These are phyloP conservation scores for Ceratocystis destructans DNA, from an alignment of 2,329 filamentous ascomycete genomes.

Conservation along the genomic window DNA sequence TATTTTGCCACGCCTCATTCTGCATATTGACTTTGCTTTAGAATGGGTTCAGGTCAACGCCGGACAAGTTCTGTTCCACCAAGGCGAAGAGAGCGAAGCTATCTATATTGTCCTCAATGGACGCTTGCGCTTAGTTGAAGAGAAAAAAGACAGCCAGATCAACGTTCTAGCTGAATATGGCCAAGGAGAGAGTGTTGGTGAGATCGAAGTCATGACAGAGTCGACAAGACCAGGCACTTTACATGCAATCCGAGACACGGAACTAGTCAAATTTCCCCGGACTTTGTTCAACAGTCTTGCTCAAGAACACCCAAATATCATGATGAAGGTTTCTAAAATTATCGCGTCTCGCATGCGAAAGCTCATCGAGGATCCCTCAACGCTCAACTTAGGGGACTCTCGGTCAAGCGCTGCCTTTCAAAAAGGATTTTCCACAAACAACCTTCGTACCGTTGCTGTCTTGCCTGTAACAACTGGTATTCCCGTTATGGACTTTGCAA, in stretches of 20 bases:
- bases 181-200: slow-evolving; percentile 93
- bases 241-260: slow-evolving; percentile 91
- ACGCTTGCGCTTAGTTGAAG: slow-evolving; percentile 69
- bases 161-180: slow-evolving; percentile 84
- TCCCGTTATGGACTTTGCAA: slow-evolving; percentile 90
- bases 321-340: slow-evolving; percentile 97
- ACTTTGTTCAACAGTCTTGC: slow-evolving; percentile 96
- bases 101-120: slow-evolving; percentile 98
- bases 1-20: slow-evolving; percentile 72
- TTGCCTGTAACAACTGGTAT: slow-evolving; percentile 83
- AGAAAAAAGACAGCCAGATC: slow-evolving; percentile 67
- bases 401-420: slow-evolving; percentile 27
- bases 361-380: slow-evolving; percentile 66
- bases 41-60: slow-evolving; percentile 97
- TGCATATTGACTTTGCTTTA: slow-evolving; percentile 95
- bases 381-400: slow-evolving; percentile 48
- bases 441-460: slow-evolving; percentile 83
- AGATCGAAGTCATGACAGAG: slow-evolving; percentile 93
- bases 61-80: slow-evolving; percentile 86
- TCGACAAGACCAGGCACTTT: slow-evolving; percentile 79
- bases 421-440: slow-evolving; percentile 71
- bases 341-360: slow-evolving; percentile 91
- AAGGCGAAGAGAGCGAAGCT: slow-evolving; percentile 89
- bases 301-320: slow-evolving; percentile 93
- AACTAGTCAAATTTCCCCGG: slow-evolving; percentile 88